These are phyloP conservation scores for Aspergillus neoniger DNA, from an alignment of 2,329 filamentous ascomycete genomes.

Conservation along the genomic window DNA sequence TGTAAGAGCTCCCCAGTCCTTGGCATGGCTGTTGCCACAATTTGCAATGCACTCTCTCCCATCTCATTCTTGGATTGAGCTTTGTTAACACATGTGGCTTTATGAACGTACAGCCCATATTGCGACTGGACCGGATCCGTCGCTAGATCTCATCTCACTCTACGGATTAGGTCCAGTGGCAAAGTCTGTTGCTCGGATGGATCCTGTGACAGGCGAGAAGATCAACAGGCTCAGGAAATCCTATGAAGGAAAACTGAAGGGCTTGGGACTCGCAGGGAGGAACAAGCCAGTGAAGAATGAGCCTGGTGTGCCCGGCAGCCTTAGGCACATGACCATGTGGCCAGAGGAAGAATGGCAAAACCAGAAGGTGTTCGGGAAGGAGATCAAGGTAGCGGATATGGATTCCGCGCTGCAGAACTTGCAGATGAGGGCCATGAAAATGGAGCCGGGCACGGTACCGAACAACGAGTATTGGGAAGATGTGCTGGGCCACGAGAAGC, in stretches of 20 bases:
- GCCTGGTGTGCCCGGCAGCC: constrained; percentile 39
- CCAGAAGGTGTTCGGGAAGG: constrained; percentile 50
- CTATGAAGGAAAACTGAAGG: constrained; percentile 55
- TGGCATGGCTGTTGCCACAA: constrained; percentile 31
- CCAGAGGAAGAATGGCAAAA: constrained; percentile 55
- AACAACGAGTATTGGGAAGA: constrained; percentile 54
- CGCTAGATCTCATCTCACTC: constrained; percentile 60
- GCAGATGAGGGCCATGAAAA: constrained; percentile 48
- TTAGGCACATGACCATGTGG: constrained; percentile 48
- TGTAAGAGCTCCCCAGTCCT: constrained; percentile 50
- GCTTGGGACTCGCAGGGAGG: constrained; percentile 48
- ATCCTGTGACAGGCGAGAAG: constrained; percentile 66
- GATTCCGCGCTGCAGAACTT: constrained; percentile 45
- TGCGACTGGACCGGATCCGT: constrained; percentile 57
- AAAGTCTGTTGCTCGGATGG: constrained; percentile 59
- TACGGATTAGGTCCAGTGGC: constrained; percentile 60
- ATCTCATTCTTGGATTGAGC: constrained; percentile 32
- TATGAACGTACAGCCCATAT: constrained; percentile 44
- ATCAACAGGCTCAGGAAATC: constrained; percentile 62
- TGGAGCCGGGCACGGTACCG: constrained; percentile 49
- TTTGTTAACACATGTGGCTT: constrained; percentile 46
- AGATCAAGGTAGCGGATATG: constrained; percentile 47
- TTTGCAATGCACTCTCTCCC: constrained; percentile 32
- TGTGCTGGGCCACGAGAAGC: constrained; percentile 51
- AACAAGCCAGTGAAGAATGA: constrained; percentile 52